Evolutionary conservation across 768 basidiomycete genomes (phyloP).

Genomic region (Phanerochaete carnosa): DNA sequence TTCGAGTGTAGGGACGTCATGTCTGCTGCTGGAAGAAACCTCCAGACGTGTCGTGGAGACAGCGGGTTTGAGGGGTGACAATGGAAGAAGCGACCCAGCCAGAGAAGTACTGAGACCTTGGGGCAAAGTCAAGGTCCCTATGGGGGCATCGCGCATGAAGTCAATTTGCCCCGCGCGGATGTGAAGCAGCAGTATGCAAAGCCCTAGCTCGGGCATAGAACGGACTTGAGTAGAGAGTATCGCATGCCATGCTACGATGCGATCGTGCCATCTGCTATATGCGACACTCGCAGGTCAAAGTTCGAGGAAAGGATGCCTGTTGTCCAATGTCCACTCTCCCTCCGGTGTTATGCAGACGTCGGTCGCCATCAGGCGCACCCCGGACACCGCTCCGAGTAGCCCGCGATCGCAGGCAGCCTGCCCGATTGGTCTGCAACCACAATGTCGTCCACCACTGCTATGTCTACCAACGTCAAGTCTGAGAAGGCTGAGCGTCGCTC

Average conservation of each 20-base stretch:
- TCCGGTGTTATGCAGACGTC: background rate
- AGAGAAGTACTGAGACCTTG: background rate
- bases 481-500: conserved; percentile 10
- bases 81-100: background rate
- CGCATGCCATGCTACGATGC: background rate
- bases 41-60: background rate
- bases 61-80: background rate
- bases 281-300: background rate
- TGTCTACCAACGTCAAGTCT: conserved; percentile 11
- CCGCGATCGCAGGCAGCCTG: background rate
- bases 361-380: conserved; percentile 1
- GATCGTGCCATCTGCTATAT: background rate
- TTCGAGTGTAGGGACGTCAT: conserved; percentile 29
- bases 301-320: background rate
- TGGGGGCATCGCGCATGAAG: background rate
- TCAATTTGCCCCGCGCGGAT: background rate
- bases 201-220: background rate
- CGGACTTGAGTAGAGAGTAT: background rate
- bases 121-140: background rate
- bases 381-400: background rate
- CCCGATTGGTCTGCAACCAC: background rate
- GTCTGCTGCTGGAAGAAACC: background rate
- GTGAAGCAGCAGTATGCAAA: background rate
- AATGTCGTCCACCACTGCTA: background rate
- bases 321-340: background rate